Evolutionary conservation across 176 grass and related monocot genomes (phyloP), one percentile per base, ranked within the genome.

Genomic region (Triticum timopheevii): DNA sequence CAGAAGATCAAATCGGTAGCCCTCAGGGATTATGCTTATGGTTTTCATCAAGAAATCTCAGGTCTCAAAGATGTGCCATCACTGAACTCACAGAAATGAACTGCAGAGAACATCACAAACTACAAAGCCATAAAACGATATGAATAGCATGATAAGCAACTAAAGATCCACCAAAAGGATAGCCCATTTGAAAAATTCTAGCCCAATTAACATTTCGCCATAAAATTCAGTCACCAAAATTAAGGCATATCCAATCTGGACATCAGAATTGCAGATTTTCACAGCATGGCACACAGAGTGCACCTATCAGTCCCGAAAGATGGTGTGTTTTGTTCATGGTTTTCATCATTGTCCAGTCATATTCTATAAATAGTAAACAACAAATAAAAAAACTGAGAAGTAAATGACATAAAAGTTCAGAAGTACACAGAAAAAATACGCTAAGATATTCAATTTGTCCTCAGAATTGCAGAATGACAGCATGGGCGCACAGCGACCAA

Each of bases 31-130:
- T 50, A 93, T 93, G 89, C 89, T 93, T 95, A 15, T 87, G 69
- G 20, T 83, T 95, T 87, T 90, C 95, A 95, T 87, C 95, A 88
- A 74, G 79, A 90, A 81, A 87, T 86, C 72, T 95, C 95, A 95
- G 95, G 87, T 97, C 93, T 97, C 95, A 97, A 97, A 97, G 93
- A 97, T 95, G 86, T 93, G 89, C 91, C 95, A 97, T 97, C 93
- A 97, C 77, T 7, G 93, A 93, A 85, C 65, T 76, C 38, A 16
- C n/a, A 67, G 2, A 73, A 50, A 25, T 10, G 20, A 22, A 62
- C 39, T 3, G 31, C 31, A 31, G 31, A 31, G 31, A 31, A 31
- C 31, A 31, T 31, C 31, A 31, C 31, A 31, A 31, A 31, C 31
- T 31, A 31, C 31, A 31, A 31, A 31, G 31, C 31, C 31, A 31